Evolutionary conservation across 1,139 yeast species (phyloP).

Genomic region (Zygotorulaspora mrakii): DNA sequence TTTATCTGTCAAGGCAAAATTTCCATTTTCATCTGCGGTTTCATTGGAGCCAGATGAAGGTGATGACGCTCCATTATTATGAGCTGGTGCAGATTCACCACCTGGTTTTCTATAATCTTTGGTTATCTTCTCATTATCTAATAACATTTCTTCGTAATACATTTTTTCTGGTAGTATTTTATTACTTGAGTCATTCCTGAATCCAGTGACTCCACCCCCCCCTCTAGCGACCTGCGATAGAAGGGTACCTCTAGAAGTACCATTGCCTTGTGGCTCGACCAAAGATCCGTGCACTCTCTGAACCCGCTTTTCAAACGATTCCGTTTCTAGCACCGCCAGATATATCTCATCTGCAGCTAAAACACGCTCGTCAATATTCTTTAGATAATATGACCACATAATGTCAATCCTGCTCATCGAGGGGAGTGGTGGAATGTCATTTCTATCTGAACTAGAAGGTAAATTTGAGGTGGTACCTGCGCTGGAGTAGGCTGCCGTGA

Average conservation of each 20-base stretch:
- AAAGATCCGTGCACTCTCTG: constrained; percentile 51
- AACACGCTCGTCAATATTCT: constrained; percentile 65
- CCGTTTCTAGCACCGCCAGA: constrained; percentile 42
- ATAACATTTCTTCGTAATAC: constrained; percentile 20
- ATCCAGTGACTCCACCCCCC: constrained; percentile 44
- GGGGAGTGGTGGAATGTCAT: constrained; percentile 23
- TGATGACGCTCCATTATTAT: constrained; percentile 1
- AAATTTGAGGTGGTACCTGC: neutral
- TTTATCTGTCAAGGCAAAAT: constrained; percentile 25
- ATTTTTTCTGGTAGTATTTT: constrained; percentile 21
- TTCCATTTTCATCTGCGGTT: constrained; percentile 14
- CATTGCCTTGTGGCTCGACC: constrained; percentile 55
- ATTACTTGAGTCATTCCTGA: constrained; percentile 36
- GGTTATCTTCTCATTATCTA: constrained; percentile 18
- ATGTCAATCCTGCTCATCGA: constrained; percentile 59
- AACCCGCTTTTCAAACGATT: constrained; percentile 46
- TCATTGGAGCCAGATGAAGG: constrained; percentile 6
- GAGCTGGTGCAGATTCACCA: constrained; percentile 12
- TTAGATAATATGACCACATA: constrained; percentile 60
- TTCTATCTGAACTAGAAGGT: constrained; percentile 2
- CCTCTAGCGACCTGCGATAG: constrained; percentile 56
- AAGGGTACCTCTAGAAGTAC: constrained; percentile 31
- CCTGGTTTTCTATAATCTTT: constrained; percentile 19
- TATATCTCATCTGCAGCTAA: constrained; percentile 56
- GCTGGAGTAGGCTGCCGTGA: neutral